Base-by-base conservation (phyloP, 2,329 filamentous ascomycete species). In the Talaromyces sp. region DNA sequence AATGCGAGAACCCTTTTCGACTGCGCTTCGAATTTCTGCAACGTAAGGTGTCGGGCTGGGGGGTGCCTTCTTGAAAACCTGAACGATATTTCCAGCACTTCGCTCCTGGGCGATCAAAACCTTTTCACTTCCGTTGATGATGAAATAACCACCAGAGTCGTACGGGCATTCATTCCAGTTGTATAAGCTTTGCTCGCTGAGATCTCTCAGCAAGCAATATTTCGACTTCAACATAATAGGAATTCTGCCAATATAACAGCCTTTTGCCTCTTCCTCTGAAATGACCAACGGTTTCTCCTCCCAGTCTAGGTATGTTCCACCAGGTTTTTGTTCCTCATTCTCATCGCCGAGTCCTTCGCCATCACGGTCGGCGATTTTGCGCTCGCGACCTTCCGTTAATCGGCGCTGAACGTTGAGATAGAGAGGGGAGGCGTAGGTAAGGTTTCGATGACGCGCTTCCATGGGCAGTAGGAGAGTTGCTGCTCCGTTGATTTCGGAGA, bases 101-200 rank as follows among this genome's bases (percentile, higher is more conserved):
- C 94, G 89, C 75, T 99, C 94, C 73, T 99, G 94, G 1, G 94
- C 94, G 67, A 99, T 99, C 65, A 99, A 78, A 21, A 99, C 94
- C 81, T 99, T 99, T 72, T 99, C 94, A 75, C 90, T 96, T 43
- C 94, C 94, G 77, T 99, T 99, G 81, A 99, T 99, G 67, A 99
- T 91, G 70, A 99, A 99, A 76, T 99, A 99, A 64, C 94, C 94
- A 65, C 94, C 94, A 70, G 97, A 94, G 69, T 99, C 94, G 73
- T 97, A 99, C 0, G 94, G 94, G 65, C 94, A 99, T 76, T 99
- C 94, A 70, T 96, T 96, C 74, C 95, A 87, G 48, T 89, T 82
- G 72, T 96, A 97, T 1, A 99, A 81, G 52, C 89, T 88, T 55
- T 94, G 87, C 63, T 97, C 93, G 51, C 85, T 84, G 70, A 95